Conservation (phyloP, 192 early-diverging fungal species). For the Geranomyces variabilis region DNA sequence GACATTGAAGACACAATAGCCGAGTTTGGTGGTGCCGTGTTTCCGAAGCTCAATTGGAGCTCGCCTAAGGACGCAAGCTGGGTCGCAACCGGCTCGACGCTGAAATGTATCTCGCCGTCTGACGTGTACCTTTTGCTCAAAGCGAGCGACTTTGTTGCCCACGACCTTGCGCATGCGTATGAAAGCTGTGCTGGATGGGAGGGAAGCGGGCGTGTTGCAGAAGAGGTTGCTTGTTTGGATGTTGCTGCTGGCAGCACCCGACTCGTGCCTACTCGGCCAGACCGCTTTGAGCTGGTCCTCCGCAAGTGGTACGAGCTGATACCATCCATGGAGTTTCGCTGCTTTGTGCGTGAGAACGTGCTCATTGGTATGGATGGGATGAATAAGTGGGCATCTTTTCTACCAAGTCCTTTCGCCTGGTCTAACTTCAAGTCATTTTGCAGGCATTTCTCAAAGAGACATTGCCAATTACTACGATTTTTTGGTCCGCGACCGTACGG, state of each 20-base stretch:
- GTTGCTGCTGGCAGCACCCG: neutral
- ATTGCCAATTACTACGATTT: slow-evolving; percentile 78
- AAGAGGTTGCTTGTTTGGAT: neutral
- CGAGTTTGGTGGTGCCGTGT: slow-evolving; percentile 76
- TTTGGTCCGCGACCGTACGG: slow-evolving; percentile 60
- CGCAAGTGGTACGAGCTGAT: slow-evolving; percentile 87
- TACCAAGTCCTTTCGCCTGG: too few species aligned
- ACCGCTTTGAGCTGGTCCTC: slow-evolving; percentile 72
- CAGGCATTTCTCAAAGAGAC: slow-evolving; percentile 85
- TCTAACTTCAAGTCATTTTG: too few species aligned
- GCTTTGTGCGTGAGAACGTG: slow-evolving; percentile 78
- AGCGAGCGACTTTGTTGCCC: slow-evolving; percentile 84
- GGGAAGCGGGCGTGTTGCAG: neutral
- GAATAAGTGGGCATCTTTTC: neutral
- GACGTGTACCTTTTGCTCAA: slow-evolving; percentile 93
- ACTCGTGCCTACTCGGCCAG: slow-evolving; percentile 32
- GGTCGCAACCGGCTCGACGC: slow-evolving; percentile 78
- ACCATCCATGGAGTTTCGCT: slow-evolving; percentile 94
- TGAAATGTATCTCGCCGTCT: slow-evolving; percentile 73
- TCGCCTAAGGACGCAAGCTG: slow-evolving; percentile 93
- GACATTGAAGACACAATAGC: slow-evolving; percentile 69
- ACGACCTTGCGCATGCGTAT: slow-evolving; percentile 79
- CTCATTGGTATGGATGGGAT: slow-evolving; percentile 65
- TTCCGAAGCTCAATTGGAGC: slow-evolving; percentile 96
- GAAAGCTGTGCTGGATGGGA: slow-evolving; percentile 59